Evolutionary conservation across 371 early-diverging fungal genomes (phyloP).

Genomic region (Lichtheimia corymbifera): DNA sequence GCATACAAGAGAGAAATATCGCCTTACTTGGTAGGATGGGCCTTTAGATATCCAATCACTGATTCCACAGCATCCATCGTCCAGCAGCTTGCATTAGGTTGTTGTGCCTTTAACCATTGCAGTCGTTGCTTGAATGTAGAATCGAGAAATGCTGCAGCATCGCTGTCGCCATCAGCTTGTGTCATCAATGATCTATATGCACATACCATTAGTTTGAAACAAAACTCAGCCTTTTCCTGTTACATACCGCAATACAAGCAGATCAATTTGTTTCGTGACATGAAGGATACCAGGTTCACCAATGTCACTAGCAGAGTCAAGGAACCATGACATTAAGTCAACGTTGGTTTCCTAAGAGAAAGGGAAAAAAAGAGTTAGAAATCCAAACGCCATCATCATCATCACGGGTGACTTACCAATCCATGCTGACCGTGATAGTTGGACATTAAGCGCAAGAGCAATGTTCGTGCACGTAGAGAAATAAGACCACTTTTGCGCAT

Average conservation of each 20-base stretch:
- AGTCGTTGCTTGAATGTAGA: background rate
- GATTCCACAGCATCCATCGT: constrained; percentile 7
- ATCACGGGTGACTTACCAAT: background rate
- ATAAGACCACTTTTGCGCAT: background rate
- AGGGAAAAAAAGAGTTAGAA: too few species aligned
- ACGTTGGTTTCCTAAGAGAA: constrained; percentile 4
- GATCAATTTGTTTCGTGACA: background rate
- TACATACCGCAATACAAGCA: background rate
- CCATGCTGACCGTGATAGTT: background rate
- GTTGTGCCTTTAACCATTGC: background rate
- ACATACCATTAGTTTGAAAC: background rate
- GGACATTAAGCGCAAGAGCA: constrained; percentile 1
- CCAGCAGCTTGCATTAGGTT: constrained; percentile 11
- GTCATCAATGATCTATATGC: background rate
- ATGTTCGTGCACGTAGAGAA: constrained; percentile 1
- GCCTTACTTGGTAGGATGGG: background rate
- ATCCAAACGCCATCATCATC: too few species aligned
- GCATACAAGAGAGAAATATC: background rate
- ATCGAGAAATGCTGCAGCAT: constrained; percentile 1
- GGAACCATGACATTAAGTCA: constrained; percentile 7
- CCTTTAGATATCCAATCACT: background rate
- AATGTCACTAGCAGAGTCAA: background rate
- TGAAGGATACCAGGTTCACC: background rate
- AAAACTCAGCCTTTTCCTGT: background rate
- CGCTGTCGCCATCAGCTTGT: background rate